These are phyloP conservation scores for Cryptococcus wingfieldii DNA, from an alignment of 1,284 basidiomycete genomes.

Conservation along the genomic window DNA sequence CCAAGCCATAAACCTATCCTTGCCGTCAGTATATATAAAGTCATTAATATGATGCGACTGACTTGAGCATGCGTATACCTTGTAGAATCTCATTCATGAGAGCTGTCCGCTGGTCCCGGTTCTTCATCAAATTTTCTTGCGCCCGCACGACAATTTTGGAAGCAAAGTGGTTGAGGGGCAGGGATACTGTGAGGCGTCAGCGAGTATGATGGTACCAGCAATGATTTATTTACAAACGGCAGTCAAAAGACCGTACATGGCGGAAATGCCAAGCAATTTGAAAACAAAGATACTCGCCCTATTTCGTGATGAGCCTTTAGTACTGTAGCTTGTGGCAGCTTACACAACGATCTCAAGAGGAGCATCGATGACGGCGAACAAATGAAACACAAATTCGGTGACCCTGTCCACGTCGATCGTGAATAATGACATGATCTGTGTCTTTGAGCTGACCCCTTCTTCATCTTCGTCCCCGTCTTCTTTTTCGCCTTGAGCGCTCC, in stretches of 20 bases:
- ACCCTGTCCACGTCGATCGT: conserved; percentile 88
- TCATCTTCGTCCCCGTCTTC: conserved; percentile 56
- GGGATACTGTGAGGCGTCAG: conserved; percentile 54
- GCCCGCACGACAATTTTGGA: conserved; percentile 75
- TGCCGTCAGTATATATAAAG: neutral
- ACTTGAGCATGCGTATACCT: conserved; percentile 87
- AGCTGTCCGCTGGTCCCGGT: conserved; percentile 80
- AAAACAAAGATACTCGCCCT: conserved; percentile 69
- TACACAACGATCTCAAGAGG: conserved; percentile 76
- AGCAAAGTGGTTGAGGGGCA: conserved; percentile 82
- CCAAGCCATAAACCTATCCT: conserved; percentile 76
- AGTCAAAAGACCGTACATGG: conserved; percentile 73
- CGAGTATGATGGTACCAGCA: neutral
- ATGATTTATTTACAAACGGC: conserved; percentile 54
- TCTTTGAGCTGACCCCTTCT: conserved; percentile 78
- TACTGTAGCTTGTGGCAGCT: conserved; percentile 33
- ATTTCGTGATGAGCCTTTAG: neutral
- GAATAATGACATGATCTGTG: conserved; percentile 69
- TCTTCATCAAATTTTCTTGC: conserved; percentile 88
- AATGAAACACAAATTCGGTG: conserved; percentile 74
- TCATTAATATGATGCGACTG: conserved; percentile 36
- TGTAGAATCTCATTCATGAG: conserved; percentile 92
- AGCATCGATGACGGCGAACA: conserved; percentile 58
- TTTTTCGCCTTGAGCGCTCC: conserved; percentile 22
- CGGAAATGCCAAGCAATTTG: conserved; percentile 64